These are phyloP conservation scores for Aspergillus ruber DNA, from an alignment of 2,329 filamentous ascomycete species.

Conservation along the genomic window DNA sequence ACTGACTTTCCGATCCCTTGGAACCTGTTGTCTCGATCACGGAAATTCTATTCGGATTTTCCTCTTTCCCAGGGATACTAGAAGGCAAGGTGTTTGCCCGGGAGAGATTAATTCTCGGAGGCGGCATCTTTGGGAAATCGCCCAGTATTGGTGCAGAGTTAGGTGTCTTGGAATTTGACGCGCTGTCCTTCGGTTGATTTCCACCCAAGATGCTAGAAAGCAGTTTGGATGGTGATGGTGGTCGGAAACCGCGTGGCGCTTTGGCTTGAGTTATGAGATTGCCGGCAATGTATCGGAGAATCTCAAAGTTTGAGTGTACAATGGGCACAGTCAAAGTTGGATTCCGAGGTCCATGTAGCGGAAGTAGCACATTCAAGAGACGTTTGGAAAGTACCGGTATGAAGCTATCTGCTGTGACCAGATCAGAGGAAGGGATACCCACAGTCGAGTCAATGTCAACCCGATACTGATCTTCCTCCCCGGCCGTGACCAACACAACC, in stretches of 20 bases:
- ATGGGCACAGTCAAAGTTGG: constrained; percentile 52
- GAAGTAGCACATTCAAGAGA: constrained; percentile 65
- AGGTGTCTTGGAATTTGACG: constrained; percentile 28
- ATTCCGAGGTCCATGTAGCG: constrained; percentile 58
- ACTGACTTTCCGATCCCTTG: constrained; percentile 54
- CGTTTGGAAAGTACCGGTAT: constrained; percentile 67
- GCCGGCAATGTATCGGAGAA: constrained; percentile 63
- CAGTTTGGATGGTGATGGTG: constrained; percentile 83
- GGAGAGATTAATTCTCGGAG: constrained; percentile 30
- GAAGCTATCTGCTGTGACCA: constrained; percentile 66
- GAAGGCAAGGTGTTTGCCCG: constrained; percentile 41
- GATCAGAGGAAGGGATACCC: constrained; percentile 66
- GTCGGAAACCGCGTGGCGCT: constrained; percentile 56
- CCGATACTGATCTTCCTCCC: constrained; percentile 53
- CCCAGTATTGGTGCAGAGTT: constrained; percentile 32
- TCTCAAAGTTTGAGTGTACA: constrained; percentile 70
- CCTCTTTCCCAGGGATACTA: constrained; percentile 42
- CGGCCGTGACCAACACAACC: constrained; percentile 64
- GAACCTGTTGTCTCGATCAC: constrained; percentile 48
- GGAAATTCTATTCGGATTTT: constrained; percentile 33
- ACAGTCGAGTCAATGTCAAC: constrained; percentile 59
- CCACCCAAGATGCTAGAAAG: constrained; percentile 73
- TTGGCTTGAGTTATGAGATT: constrained; percentile 58
- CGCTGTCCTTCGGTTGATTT: constrained; percentile 35
- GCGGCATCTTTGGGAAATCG: constrained; percentile 40